These are phyloP conservation scores for Penicillium roqueforti DNA, from an alignment of 495 filamentous ascomycete species.

Conservation along the genomic window DNA sequence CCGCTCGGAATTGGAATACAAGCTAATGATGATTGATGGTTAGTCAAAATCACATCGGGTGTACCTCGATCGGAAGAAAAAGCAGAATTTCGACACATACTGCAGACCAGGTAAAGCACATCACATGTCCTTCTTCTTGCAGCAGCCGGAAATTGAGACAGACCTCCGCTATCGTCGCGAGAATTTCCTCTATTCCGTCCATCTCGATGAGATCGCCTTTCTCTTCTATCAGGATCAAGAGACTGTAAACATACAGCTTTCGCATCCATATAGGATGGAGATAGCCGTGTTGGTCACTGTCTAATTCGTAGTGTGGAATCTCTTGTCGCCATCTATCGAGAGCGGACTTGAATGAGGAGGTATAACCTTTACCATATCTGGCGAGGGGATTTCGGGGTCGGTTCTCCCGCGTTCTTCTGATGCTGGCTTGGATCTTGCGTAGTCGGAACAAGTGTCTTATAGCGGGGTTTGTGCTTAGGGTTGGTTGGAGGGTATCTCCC, in stretches of 20 bases:
- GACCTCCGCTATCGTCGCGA: constrained; percentile 28
- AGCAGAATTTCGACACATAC: constrained; percentile 12
- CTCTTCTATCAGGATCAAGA: constrained; percentile 31
- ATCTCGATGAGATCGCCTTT: constrained; percentile 25
- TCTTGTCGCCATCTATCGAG: constrained; percentile 30
- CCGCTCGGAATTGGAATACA: constrained; percentile 32
- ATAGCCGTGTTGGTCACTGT: constrained; percentile 23
- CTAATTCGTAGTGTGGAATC: constrained; percentile 28
- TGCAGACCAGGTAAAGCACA: constrained; percentile 37
- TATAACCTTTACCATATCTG: constrained; percentile 13
- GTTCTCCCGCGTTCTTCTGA: constrained; percentile 25
- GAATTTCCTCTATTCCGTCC: constrained; percentile 27
- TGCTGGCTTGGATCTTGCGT: constrained; percentile 33
- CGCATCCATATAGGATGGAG: constrained; percentile 33
- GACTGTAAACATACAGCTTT: constrained; percentile 34
- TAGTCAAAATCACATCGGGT: background rate
- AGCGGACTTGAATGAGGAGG: constrained; percentile 23
- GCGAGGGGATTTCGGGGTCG: constrained; percentile 10
- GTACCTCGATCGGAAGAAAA: background rate
- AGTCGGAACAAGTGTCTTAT: constrained; percentile 28
- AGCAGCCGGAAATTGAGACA: constrained; percentile 28
- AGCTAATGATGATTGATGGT: constrained; percentile 16
- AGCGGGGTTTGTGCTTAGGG: constrained; percentile 21
- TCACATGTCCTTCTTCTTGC: constrained; percentile 33
- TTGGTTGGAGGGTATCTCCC: constrained; percentile 25